A percentile compares a stretch with the other conserved stretches of the same genome.
Conservation (phyloP, 371 early-diverging fungal genomes). For the Mucor saturninus region DNA sequence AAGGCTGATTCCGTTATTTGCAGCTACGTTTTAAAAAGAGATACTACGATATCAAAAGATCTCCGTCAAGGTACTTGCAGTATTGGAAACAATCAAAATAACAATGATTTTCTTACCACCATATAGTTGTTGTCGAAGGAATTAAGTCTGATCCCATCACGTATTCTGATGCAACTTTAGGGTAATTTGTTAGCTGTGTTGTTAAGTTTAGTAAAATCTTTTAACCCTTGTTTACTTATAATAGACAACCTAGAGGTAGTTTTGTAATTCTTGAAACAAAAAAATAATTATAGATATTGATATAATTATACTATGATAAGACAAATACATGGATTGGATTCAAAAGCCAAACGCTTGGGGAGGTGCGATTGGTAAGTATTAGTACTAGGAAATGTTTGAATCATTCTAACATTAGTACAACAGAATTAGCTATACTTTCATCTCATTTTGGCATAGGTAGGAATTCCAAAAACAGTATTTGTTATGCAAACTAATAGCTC, state of each 20-base stretch:
- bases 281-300: neutral
- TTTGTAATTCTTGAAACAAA: neutral
- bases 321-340: slow-evolving; percentile 60
- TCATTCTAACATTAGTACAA: neutral
- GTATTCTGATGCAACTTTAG: slow-evolving; percentile 32
- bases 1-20: too few species aligned
- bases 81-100: neutral
- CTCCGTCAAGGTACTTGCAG: slow-evolving; percentile 44
- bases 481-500: neutral
- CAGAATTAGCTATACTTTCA: slow-evolving; percentile 63
- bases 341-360: slow-evolving; percentile 59
- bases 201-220: neutral
- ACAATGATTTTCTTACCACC: neutral
- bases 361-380: slow-evolving; percentile 61
- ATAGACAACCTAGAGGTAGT: slow-evolving; percentile 28
- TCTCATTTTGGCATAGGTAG: slow-evolving; percentile 57
- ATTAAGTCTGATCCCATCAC: slow-evolving; percentile 23
- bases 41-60: slow-evolving; percentile 25
- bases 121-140: slow-evolving; percentile 19
- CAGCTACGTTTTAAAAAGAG: slow-evolving; percentile 41
- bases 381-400: neutral
- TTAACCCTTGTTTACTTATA: neutral
- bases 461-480: neutral
- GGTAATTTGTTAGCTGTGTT: slow-evolving; percentile 4
- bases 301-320: slow-evolving; percentile 10